These are phyloP conservation scores for Dioszegia aurantiaca DNA, from an alignment of 768 basidiomycete species.

Conservation along the genomic window DNA sequence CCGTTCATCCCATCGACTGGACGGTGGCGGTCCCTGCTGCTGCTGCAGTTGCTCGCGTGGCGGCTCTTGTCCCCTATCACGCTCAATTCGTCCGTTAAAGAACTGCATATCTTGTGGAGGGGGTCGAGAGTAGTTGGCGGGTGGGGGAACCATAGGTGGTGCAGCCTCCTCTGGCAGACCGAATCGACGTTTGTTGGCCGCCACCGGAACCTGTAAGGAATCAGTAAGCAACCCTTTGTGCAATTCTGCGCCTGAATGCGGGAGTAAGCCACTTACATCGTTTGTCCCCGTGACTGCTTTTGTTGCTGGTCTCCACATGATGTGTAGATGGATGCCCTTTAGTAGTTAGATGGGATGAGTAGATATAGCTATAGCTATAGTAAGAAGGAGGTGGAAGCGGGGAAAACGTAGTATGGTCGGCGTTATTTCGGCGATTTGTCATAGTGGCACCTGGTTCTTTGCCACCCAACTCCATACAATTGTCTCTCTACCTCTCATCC, in stretches of 20 bases:
- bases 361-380: background rate
- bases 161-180: slow-evolving; percentile 77
- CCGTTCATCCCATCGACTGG: slow-evolving; percentile 9
- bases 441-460: slow-evolving; percentile 1
- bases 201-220: slow-evolving; percentile 66
- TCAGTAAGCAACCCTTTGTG: slow-evolving; percentile 27
- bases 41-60: background rate
- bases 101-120: slow-evolving; percentile 35
- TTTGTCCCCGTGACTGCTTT: slow-evolving; percentile 89
- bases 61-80: slow-evolving; percentile 58
- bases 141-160: slow-evolving; percentile 72
- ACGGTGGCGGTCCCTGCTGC: slow-evolving; percentile 1
- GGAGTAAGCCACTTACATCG: slow-evolving; percentile 60
- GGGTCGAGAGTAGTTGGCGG: slow-evolving; percentile 49
- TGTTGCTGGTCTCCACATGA: slow-evolving; percentile 60
- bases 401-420: background rate
- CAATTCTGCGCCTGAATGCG: background rate
- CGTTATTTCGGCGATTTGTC: slow-evolving; percentile 17
- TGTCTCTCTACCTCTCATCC: background rate
- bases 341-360: background rate
- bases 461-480: slow-evolving; percentile 7
- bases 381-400: background rate
- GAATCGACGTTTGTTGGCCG: slow-evolving; percentile 76
- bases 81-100: slow-evolving; percentile 57
- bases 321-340: background rate